A percentile compares a stretch with the other conserved stretches of the same genome.
Evolutionary conservation across 257 asterid species (phyloP).

Genomic region (Nicotiana knightiana): DNA sequence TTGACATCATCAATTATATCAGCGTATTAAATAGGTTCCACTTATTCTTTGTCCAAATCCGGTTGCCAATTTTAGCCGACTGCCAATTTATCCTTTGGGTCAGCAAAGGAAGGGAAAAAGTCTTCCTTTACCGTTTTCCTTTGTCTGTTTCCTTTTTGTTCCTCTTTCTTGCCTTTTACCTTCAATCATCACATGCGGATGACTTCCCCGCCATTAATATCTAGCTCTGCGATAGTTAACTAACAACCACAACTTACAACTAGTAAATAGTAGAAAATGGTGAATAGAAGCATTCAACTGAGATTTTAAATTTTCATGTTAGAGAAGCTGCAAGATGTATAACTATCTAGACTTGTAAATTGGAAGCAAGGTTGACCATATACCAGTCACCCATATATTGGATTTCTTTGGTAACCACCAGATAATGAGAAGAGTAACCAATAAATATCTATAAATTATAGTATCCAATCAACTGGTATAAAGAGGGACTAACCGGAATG

Average conservation of each 20-base stretch:
- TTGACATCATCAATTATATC: no score
- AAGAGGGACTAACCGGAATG: slow-evolving; percentile 38
- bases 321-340: not conserved
- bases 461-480: not conserved
- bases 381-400: not conserved
- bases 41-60: no score
- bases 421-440: not conserved
- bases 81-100: no score
- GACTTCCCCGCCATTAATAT: not conserved
- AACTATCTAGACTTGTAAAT: not conserved
- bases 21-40: no score
- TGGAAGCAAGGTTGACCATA: not conserved
- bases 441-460: not conserved
- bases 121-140: no score
- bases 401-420: not conserved
- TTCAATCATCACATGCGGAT: no score
- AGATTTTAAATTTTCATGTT: not conserved
- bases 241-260: not conserved
- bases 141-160: no score
- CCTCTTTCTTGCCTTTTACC: no score
- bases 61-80: no score
- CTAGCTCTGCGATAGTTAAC: not conserved
- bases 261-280: not conserved
- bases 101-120: no score
- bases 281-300: not conserved